Conservation (phyloP, 164 flowering plant species). For the Annona squamosa region DNA sequence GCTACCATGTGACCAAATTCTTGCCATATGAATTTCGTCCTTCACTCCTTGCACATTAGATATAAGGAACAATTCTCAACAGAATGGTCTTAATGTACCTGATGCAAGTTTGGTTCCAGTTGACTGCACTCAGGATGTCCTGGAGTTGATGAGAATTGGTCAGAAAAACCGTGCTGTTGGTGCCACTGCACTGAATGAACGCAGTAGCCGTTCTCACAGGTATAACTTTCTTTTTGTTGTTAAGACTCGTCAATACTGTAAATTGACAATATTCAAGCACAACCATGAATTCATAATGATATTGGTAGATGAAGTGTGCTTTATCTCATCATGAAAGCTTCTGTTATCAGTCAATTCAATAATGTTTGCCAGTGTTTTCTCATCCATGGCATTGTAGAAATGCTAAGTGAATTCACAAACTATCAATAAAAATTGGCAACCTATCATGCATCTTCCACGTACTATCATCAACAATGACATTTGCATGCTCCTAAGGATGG, state of each 20-base stretch:
- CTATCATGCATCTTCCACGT: background rate
- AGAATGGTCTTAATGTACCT: slow-evolving; percentile 82
- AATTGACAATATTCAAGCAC: background rate
- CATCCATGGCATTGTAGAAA: background rate
- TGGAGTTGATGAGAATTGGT: slow-evolving; percentile 75
- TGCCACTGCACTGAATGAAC: slow-evolving; percentile 83
- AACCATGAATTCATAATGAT: background rate
- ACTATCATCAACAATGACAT: background rate
- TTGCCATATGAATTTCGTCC: slow-evolving; percentile 11
- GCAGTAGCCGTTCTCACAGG: slow-evolving; percentile 98
- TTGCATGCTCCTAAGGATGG: background rate
- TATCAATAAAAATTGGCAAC: too few relatives aligned
- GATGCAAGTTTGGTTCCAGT: slow-evolving; percentile 79
- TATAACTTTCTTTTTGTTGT: slow-evolving; percentile 6
- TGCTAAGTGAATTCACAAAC: background rate
- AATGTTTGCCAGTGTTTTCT: background rate
- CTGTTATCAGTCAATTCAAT: background rate
- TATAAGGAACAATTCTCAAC: slow-evolving; percentile 68
- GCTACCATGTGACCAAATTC: background rate
- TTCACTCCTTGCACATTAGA: slow-evolving; percentile 61
- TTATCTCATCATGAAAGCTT: background rate
- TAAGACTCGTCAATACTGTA: background rate
- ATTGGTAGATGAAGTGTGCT: background rate
- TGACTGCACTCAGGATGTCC: slow-evolving; percentile 57
- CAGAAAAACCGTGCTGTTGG: slow-evolving; percentile 85